Conservation (phyloP, 139 green algal species). For the Coelastrella sp. region DNA sequence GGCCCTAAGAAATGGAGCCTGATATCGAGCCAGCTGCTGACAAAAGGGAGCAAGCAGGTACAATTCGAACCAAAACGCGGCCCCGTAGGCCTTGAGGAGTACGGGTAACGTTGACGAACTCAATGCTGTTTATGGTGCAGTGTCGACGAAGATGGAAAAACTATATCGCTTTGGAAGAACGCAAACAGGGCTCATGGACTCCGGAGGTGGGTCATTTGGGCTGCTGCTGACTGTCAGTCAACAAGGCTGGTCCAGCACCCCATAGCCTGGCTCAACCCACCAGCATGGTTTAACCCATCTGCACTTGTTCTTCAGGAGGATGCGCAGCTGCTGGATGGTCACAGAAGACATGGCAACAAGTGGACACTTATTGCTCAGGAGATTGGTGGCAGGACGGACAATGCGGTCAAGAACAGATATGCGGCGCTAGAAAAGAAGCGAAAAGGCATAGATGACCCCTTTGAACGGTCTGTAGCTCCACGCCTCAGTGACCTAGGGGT, state of each 20-base stretch:
- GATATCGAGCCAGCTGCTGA: slow-evolving; percentile 69
- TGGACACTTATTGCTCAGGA: slow-evolving; percentile 84
- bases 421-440: slow-evolving; percentile 58
- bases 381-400: slow-evolving; percentile 82
- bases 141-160: slow-evolving; percentile 85
- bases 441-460: neutral
- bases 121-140: slow-evolving; percentile 44
- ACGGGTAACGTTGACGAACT: neutral
- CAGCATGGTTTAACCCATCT: too few relatives aligned
- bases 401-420: slow-evolving; percentile 80
- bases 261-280: too few relatives aligned
- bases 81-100: neutral
- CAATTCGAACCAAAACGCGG: neutral
- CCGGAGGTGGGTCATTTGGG: slow-evolving; percentile 51
- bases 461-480: neutral
- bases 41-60: slow-evolving; percentile 82
- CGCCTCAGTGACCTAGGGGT: neutral
- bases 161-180: slow-evolving; percentile 72
- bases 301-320: slow-evolving; percentile 64
- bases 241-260: too few relatives aligned
- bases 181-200: slow-evolving; percentile 79
- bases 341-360: slow-evolving; percentile 72
- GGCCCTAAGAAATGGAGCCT: slow-evolving; percentile 79
- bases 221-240: neutral
- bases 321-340: slow-evolving; percentile 63